A percentile compares a stretch with the other conserved stretches of the same genome.
phyloP scores from a whole-genome alignment of 768 basidiomycete genomes.

The Lanmaoa pseudosensibilis region DNA sequence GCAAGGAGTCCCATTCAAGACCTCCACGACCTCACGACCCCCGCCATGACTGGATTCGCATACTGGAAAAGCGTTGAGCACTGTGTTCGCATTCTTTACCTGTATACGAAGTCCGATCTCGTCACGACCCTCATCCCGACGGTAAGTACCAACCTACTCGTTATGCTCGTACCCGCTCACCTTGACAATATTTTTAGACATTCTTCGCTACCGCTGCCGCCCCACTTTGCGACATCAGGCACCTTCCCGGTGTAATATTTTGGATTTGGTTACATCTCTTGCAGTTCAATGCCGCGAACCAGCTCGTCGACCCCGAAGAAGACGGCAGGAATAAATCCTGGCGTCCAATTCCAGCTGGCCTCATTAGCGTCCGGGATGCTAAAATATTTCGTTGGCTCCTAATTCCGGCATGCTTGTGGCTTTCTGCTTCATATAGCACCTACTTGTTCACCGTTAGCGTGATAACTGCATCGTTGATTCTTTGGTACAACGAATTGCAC shows the following conservation, averaged over 20 bases:
- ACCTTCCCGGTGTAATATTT: slow-evolving; percentile 31
- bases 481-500: slow-evolving; percentile 41
- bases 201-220: slow-evolving; percentile 36
- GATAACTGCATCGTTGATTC: slow-evolving; percentile 24
- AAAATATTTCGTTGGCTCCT: slow-evolving; percentile 38
- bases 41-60: slow-evolving; percentile 17
- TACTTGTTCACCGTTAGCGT: slow-evolving; percentile 36
- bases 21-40: slow-evolving; percentile 22
- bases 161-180: background rate
- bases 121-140: slow-evolving; percentile 30
- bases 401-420: slow-evolving; percentile 34
- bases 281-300: slow-evolving; percentile 46
- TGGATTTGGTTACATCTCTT: slow-evolving; percentile 52
- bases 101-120: slow-evolving; percentile 28
- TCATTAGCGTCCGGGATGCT: slow-evolving; percentile 40
- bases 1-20: slow-evolving; percentile 7
- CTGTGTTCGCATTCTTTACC: slow-evolving; percentile 19
- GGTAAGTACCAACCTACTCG: slow-evolving; percentile 7
- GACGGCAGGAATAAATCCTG: slow-evolving; percentile 45
- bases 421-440: slow-evolving; percentile 37
- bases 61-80: slow-evolving; percentile 12
- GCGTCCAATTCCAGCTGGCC: slow-evolving; percentile 47
- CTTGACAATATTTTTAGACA: slow-evolving; percentile 25
- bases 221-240: slow-evolving; percentile 26
- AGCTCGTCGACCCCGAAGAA: slow-evolving; percentile 41